Base-by-base conservation (phyloP, 2,329 filamentous ascomycete species). In the Berkeleyomyces rouxiae region DNA sequence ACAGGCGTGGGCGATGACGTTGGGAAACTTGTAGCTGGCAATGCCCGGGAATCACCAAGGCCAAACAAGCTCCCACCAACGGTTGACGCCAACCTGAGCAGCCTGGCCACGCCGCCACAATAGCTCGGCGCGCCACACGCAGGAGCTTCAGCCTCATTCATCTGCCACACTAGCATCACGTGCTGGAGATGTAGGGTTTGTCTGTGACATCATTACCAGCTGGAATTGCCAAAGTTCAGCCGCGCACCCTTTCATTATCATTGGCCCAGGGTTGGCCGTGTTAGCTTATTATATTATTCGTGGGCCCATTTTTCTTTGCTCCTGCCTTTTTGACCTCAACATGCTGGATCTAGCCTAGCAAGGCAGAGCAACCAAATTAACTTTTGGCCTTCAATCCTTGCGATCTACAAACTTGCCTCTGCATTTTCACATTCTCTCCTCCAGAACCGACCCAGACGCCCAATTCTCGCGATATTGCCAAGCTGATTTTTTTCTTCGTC, bases 111-210 rank as follows among this genome's bases (percentile, higher is more conserved):
- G 55, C 51, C 61, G 63, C 61, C 60, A 65, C 59, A 61, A 39
- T 65, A 67, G 68, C 70, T 72, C 69, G 71, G 68, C 67, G 66
- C 70, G 62, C 65, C 70, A 70, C 66, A 72, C 69, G 70, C 70
- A 70, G 55, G 13, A 59, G 46, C 59, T 61, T 59, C 31, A 49
- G 62, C 59, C 57, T 53, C 49, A 61, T 31, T 7, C 2, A 13
- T 13, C 16, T 37, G 47, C 47, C 59, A 51, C 59, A 37, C 42
- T 36, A 6, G 2, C n/a, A 36, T 59, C 16, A 37, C 36, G 11
- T 44, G 36, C 10, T 4, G 7, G 9, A 44, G 10, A 9, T 11
- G 6, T 47, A 47, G 36, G 40, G 42, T 44, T 59, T 59, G 42
- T 10, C 7, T 37, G 23, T 23, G 23, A 23, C 23, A 23, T 23